These are phyloP conservation scores for Cenchrus fungigraminus DNA, from an alignment of 176 grass and related monocot species.

Conservation along the genomic window DNA sequence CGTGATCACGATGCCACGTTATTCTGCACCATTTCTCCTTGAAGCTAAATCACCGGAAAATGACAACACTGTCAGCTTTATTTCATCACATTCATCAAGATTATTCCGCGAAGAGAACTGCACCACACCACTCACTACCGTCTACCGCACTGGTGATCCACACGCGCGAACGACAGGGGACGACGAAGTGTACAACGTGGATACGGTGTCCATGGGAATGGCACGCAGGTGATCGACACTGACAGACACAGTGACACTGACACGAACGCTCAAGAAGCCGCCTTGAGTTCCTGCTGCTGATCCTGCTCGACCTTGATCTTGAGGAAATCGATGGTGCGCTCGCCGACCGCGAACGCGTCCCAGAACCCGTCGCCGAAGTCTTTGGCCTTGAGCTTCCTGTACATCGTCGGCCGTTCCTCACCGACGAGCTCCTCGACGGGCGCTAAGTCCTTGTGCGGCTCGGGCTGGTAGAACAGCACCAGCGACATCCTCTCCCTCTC, in stretches of 20 bases:
- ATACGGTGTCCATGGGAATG: not conserved
- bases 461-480: constrained; percentile 51
- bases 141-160: no score
- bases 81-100: not conserved
- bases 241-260: not conserved
- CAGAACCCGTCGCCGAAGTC: constrained; percentile 40
- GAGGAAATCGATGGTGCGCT: constrained; percentile 45
- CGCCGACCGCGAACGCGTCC: constrained; percentile 44
- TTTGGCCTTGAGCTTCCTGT: constrained; percentile 42
- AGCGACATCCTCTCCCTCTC: constrained; percentile 43
- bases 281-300: not conserved
- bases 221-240: no score
- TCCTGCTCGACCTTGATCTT: constrained; percentile 24
- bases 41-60: no score
- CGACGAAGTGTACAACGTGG: no score
- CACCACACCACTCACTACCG: no score
- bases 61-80: not conserved
- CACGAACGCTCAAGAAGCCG: not conserved
- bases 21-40: no score
- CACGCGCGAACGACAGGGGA: not conserved
- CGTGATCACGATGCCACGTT: no score
- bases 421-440: constrained; percentile 48
- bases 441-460: constrained; percentile 35
- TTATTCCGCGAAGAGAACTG: no score
- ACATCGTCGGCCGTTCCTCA: constrained; percentile 23